These are phyloP conservation scores for Candida loeiensis DNA, from an alignment of 805 yeast genomes.

Conservation along the genomic window DNA sequence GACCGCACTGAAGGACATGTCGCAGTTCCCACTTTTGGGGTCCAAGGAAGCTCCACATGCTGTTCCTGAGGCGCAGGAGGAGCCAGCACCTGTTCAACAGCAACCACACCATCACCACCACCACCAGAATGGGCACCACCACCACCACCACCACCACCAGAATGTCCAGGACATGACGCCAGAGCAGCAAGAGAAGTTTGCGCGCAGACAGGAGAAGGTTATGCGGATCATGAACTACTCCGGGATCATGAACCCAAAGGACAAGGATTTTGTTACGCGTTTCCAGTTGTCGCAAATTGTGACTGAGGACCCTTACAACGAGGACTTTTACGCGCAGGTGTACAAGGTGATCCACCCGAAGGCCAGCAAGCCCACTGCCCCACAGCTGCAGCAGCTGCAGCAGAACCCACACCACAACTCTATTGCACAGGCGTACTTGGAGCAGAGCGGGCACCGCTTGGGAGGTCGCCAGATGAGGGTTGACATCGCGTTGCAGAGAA, in stretches of 20 bases:
- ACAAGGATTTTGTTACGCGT: conserved; percentile 91
- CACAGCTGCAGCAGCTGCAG: conserved; percentile 26
- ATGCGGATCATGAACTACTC: conserved; percentile 74
- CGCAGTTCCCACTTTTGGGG: conserved; percentile 57
- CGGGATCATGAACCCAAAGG: conserved; percentile 96
- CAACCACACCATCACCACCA: conserved; percentile 16
- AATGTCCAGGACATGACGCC: conserved; percentile 48
- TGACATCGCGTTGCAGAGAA: conserved; percentile 88
- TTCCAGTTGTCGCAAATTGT: conserved; percentile 94
- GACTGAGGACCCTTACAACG: conserved; percentile 94
- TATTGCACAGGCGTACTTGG: conserved; percentile 90
- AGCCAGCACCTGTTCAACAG: conserved; percentile 15
- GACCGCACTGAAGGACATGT: conserved; percentile 25
- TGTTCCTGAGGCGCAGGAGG: conserved; percentile 14
- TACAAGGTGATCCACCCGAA: conserved; percentile 57
- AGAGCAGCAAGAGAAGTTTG: conserved; percentile 67
- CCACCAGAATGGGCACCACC: conserved; percentile 26
- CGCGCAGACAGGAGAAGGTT: conserved; percentile 70
- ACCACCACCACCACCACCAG: conserved; percentile 22
- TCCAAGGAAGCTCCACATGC: conserved; percentile 30
- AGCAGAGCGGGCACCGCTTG: conserved; percentile 84
- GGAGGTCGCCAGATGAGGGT: conserved; percentile 84
- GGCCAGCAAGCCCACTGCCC: conserved; percentile 43
- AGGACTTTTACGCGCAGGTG: conserved; percentile 94
- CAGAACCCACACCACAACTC: conserved; percentile 60